Percentiles rank a stretch among this genome's conserved stretches.
phyloP scores from a whole-genome alignment of 257 asterid species.

The Solanum piurae region DNA sequence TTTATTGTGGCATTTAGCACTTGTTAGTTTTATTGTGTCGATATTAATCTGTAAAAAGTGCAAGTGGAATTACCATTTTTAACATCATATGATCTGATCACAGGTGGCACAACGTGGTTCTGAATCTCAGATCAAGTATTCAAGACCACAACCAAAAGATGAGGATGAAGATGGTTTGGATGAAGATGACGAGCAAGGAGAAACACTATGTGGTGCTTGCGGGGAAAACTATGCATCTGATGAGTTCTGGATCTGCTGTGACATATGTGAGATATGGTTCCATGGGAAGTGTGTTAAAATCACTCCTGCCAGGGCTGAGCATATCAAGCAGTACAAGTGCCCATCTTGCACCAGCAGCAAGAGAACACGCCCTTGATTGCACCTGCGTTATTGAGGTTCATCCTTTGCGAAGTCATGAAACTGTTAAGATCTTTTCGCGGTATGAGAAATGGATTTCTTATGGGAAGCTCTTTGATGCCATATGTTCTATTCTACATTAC shows the following conservation, averaged over 20 bases:
- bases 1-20: neutral
- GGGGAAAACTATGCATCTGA: slow-evolving; percentile 58
- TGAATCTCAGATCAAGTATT: slow-evolving; percentile 27
- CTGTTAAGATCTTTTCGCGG: neutral
- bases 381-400: neutral
- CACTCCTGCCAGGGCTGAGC: slow-evolving; percentile 85
- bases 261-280: slow-evolving; percentile 78
- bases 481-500: neutral
- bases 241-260: slow-evolving; percentile 82
- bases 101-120: neutral
- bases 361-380: slow-evolving; percentile 54
- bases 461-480: neutral
- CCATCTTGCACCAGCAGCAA: slow-evolving; percentile 44
- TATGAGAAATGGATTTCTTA: neutral
- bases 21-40: neutral
- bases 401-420: neutral
- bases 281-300: slow-evolving; percentile 82
- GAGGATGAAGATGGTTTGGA: slow-evolving; percentile 33
- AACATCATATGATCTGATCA: neutral
- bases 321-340: slow-evolving; percentile 87
- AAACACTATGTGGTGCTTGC: slow-evolving; percentile 59
- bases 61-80: neutral
- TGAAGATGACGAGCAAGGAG: slow-evolving; percentile 58
- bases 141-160: slow-evolving; percentile 34
- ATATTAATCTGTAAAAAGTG: neutral